Percentiles rank a stretch among this genome's conserved stretches.
These are phyloP conservation scores for Gracilaria gracilis DNA, from an alignment of 23 red algal species.

Conservation along the genomic window DNA sequence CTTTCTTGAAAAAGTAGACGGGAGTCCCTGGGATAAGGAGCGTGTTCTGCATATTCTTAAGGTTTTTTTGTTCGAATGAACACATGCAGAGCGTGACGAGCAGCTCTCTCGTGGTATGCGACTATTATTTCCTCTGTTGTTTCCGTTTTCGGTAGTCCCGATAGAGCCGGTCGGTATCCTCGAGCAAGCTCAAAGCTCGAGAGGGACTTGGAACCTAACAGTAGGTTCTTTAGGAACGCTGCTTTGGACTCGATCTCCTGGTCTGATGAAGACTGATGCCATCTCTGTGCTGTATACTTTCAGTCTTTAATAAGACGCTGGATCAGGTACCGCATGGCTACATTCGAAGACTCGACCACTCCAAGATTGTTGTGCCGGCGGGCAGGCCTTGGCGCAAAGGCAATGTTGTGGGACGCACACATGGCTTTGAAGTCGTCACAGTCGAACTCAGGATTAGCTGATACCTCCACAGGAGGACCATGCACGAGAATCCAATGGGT, in stretches of 20 bases:
- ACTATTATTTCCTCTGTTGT: neutral
- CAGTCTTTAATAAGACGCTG: neutral
- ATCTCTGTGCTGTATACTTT: neutral
- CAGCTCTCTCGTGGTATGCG: neutral
- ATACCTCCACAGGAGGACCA: neutral
- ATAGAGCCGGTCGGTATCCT: constrained; percentile 17
- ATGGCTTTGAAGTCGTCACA: neutral
- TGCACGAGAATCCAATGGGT: neutral
- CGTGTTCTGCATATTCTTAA: neutral
- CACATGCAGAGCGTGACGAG: neutral
- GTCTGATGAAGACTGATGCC: neutral
- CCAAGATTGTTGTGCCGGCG: constrained; percentile 19
- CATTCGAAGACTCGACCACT: neutral
- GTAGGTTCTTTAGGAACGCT: neutral
- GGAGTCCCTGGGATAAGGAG: neutral
- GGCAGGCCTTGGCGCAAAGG: neutral
- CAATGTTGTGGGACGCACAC: neutral
- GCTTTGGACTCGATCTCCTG: neutral
- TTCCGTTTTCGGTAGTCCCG: neutral
- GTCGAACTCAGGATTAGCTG: constrained; percentile 10
- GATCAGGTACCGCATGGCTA: neutral
- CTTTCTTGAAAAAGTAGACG: constrained; percentile 6
- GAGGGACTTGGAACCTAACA: neutral
- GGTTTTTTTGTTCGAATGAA: neutral
- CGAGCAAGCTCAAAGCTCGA: constrained; percentile 26